Evolutionary conservation across 75 land plant genomes (phyloP).

Genomic region (Isoetes taiwanensis): DNA sequence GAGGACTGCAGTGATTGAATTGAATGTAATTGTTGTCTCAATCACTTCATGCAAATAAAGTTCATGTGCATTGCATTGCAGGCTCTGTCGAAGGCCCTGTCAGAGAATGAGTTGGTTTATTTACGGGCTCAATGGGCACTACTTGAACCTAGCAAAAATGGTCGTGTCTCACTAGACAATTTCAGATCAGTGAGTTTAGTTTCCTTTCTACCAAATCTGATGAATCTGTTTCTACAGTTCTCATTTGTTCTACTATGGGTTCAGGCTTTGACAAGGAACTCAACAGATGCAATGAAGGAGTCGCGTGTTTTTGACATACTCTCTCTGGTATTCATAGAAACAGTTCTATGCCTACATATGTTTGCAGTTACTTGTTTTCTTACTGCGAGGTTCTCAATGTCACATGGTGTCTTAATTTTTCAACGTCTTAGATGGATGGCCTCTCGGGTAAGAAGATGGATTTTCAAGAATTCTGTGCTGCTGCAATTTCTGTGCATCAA

Average conservation of each 20-base stretch:
- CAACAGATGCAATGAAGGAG: constrained; percentile 4
- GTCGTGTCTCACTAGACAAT: constrained; percentile 48
- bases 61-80: no score
- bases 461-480: constrained; percentile 85
- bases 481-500: constrained; percentile 83
- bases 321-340: background rate
- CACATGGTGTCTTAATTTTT: no score
- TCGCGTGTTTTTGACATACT: constrained; percentile 1
- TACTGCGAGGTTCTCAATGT: no score
- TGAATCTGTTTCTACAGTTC: background rate
- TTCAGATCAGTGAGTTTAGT: constrained; percentile 42
- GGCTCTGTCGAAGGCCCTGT: constrained; percentile 71
- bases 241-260: background rate
- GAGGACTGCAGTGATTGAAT: no score
- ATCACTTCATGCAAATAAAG: no score
- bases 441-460: constrained; percentile 72
- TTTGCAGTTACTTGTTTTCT: background rate
- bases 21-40: no score
- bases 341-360: background rate
- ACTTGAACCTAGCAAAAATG: constrained; percentile 61
- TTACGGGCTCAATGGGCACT: constrained; percentile 53
- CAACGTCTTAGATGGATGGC: constrained; percentile 88
- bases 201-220: no score
- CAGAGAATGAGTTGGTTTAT: constrained; percentile 57
- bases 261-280: background rate